Base-by-base conservation (phyloP, 176 grass and related monocot genomes). In the Cenchrus purpureus region DNA sequence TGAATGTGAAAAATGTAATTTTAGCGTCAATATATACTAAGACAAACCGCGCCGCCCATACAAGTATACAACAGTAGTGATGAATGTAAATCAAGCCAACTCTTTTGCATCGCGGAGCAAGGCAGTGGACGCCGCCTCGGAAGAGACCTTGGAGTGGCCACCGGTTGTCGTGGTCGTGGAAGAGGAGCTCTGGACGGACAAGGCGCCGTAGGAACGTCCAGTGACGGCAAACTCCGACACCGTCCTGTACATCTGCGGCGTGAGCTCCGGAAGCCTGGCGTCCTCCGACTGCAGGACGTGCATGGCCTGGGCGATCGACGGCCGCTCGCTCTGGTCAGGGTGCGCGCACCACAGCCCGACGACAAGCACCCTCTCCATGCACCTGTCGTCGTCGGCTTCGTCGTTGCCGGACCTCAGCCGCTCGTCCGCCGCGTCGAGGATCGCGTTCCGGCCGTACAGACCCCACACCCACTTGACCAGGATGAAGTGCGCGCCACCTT, bases 311-410 rank as follows among this genome's bases (percentile, higher is more conserved):
- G 55, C 80, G 5, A 88, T 92, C 19, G 77, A 77, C 2, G 90
- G 90, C 12, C 90, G 60, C 37, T 58, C 46, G 4, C 44, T 68
- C 48, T 44, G 25, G 1, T 88, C 81, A 0, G 90, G 90, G 75
- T 91, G 86, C 17, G 77, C 86, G 9, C 90, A 92, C 90, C 90
- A 92, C 19, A 92, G 46, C 22, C 86, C 86, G 9, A 86, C 86
- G 16, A 83, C 82, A 50, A 92, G 78, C 65, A 83, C 10, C 4
- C 77, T 10, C 65, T 79, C 82, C 72, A 88, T 82, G 37, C 6
- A 31, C 4, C 59, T 66, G 1, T 83, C 5, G 37, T 40, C 25
- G 25, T 25, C 25, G 25, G 25, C 25, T 25, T 25, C 25, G 25
- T 25, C 25, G 25, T 25, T 25, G 25, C 25, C 25, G 37, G 37